A percentile compares a stretch with the other conserved stretches of the same genome.
Conservation (phyloP, 1,284 basidiomycete species). For the Pascua sp. region DNA sequence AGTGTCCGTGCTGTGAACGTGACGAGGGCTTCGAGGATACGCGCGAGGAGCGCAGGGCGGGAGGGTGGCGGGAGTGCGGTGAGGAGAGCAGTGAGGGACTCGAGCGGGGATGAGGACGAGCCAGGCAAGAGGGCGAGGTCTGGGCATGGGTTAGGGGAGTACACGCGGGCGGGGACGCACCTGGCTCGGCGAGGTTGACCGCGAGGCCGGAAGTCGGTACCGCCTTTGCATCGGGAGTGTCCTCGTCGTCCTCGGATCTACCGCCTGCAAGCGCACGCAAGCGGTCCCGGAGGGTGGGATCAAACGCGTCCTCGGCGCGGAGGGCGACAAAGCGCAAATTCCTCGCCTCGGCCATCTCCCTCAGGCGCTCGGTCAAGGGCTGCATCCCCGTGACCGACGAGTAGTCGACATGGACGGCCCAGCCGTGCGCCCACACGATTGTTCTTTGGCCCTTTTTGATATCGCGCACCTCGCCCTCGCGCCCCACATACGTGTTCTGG, state of each 20-base stretch:
- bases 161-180: slow-evolving; percentile 17
- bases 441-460: slow-evolving; percentile 33
- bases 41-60: slow-evolving; percentile 62
- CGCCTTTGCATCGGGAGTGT: background rate
- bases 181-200: slow-evolving; percentile 26
- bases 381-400: slow-evolving; percentile 15
- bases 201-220: background rate
- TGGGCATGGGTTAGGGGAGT: slow-evolving; percentile 5
- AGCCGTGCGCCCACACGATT: slow-evolving; percentile 37
- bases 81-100: slow-evolving; percentile 60
- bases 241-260: background rate
- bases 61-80: slow-evolving; percentile 71
- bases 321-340: slow-evolving; percentile 30
- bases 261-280: slow-evolving; percentile 6
- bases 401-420: slow-evolving; percentile 47
- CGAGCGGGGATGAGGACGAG: slow-evolving; percentile 50
- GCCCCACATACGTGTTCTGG: slow-evolving; percentile 27
- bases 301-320: slow-evolving; percentile 43
- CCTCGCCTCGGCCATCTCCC: slow-evolving; percentile 16
- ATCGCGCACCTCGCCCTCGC: slow-evolving; percentile 20
- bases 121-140: slow-evolving; percentile 38
- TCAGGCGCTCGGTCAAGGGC: slow-evolving; percentile 20
- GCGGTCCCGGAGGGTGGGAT: slow-evolving; percentile 15
- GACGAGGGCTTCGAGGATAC: slow-evolving; percentile 67
- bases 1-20: slow-evolving; percentile 60